Evolutionary conservation across 2,329 filamentous ascomycete species (phyloP), one percentile per base, ranked within the genome.

Genomic region (Atkinsonella texensis): DNA sequence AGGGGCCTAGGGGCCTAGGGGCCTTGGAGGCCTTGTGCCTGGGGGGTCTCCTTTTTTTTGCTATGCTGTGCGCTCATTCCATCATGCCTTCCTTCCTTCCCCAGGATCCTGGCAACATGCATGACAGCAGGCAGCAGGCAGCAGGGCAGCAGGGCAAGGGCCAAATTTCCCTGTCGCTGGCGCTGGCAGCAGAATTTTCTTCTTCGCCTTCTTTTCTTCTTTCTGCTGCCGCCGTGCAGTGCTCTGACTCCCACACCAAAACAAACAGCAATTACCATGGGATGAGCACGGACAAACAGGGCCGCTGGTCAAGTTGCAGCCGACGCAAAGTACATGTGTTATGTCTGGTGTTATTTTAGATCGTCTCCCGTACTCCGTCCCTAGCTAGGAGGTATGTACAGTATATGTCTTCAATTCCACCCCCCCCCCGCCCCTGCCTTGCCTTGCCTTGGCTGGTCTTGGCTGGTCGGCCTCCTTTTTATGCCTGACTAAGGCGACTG

Each of bases 131-230:
- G 20, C 4, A 23, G 20, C 20, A 23, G 20, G 20, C 20, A 23
- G 4, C 20, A 23, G 20, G 20, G 20, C 20, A 23, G 4, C 20
- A 23, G 20, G 20, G 20, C 20, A 23, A 23, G 20, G 20, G 45
- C 46, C 35, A 44, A 56, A 53, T 53, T 50, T 53, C 50, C 53
- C 52, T 46, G 48, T 44, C 48, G 35, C 50, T 50, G 53, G 53
- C 44, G 2, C 28, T 28, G 28, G 50, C n/a, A 48, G 39, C 35
- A 50, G 40, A 47, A 39, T 43, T 50, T 45, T 41, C 40, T 52
- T 48, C 44, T 43, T 52, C 12, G 42, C 35, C 31, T 48, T 51
- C 33, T 48, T 53, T 48, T 48, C 33, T 48, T 53, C 44, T 41
- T 51, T 46, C 33, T 51, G 44, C 17, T 47, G 20, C 17, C 28